Conservation (phyloP, 345 rosid genomes). For the Pugionium cornutum region DNA sequence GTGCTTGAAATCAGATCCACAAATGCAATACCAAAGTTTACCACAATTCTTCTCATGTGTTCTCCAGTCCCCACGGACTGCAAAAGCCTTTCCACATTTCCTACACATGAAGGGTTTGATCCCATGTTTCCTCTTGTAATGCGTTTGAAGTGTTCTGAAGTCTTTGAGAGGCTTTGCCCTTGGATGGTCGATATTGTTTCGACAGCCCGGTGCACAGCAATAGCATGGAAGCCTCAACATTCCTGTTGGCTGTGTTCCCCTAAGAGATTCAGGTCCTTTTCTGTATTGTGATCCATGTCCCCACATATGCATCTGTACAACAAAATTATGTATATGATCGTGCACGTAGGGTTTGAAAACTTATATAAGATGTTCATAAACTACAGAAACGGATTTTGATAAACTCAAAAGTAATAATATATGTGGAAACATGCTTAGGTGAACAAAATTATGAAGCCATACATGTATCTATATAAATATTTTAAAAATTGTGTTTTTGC, state of each 20-base stretch:
- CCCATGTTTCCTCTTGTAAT: constrained; percentile 81
- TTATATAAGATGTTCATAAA: background rate
- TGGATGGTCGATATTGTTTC: constrained; percentile 76
- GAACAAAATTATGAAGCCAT: too few relatives aligned
- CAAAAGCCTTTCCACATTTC: constrained; percentile 76
- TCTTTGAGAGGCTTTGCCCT: constrained; percentile 77
- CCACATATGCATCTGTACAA: constrained; percentile 85
- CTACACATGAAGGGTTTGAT: constrained; percentile 68
- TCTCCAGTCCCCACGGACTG: constrained; percentile 82
- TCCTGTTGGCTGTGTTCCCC: constrained; percentile 74
- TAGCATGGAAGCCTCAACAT: constrained; percentile 79
- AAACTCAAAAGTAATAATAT: too few relatives aligned
- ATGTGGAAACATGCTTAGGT: too few relatives aligned
- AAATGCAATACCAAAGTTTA: constrained; percentile 73
- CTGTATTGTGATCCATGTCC: constrained; percentile 92
- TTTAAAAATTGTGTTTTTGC: background rate
- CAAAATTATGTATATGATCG: background rate
- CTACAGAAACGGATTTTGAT: too few relatives aligned
- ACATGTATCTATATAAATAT: background rate
- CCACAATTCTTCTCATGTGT: constrained; percentile 91
- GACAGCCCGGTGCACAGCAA: constrained; percentile 70
- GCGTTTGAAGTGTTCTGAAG: constrained; percentile 84
- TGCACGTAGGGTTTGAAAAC: constrained; percentile 11
- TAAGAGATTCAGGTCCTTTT: constrained; percentile 76
- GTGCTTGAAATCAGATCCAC: constrained; percentile 84